phyloP scores from a whole-genome alignment of 2,329 filamentous ascomycete species.

The Epichloe sibirici region DNA sequence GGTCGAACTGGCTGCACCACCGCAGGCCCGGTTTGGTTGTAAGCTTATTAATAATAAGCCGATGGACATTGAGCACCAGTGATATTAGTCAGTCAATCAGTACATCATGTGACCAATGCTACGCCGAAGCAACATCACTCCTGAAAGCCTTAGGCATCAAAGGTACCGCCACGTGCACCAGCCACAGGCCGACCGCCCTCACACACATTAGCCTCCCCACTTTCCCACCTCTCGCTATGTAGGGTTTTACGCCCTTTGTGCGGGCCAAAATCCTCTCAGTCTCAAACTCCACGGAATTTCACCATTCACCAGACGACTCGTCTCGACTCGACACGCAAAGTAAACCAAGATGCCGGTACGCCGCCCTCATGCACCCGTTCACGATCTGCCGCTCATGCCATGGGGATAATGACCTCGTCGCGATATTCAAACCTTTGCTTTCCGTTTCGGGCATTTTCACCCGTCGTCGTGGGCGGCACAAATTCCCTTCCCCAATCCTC shows the following conservation, averaged over 20 bases:
- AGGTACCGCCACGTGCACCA: not conserved
- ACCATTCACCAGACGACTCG: constrained; percentile 24
- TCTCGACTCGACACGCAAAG: constrained; percentile 27
- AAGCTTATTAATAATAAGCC: no score
- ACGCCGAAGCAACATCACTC: no score
- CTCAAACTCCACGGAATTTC: constrained; percentile 19
- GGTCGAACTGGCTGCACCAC: not conserved
- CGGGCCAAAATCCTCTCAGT: constrained; percentile 21
- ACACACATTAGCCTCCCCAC: not conserved
- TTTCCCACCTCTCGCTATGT: constrained; percentile 10
- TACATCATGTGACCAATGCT: no score
- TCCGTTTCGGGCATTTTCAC: not conserved
- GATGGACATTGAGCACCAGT: no score
- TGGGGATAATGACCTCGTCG: not conserved
- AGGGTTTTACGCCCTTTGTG: constrained; percentile 27
- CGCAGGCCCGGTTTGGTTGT: no score
- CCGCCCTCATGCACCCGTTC: constrained; percentile 7
- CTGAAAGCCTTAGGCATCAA: not conserved
- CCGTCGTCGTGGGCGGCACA: not conserved
- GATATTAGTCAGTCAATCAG: not conserved
- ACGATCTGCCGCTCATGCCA: constrained; percentile 1
- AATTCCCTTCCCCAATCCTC: not conserved
- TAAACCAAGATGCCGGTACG: constrained; percentile 31
- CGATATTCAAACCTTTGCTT: not conserved
- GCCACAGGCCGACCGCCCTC: not conserved